Evolutionary conservation across 2,329 filamentous ascomycete genomes (phyloP), one percentile per base, ranked within the genome.

Genomic region (Alternaria incomplexa): DNA sequence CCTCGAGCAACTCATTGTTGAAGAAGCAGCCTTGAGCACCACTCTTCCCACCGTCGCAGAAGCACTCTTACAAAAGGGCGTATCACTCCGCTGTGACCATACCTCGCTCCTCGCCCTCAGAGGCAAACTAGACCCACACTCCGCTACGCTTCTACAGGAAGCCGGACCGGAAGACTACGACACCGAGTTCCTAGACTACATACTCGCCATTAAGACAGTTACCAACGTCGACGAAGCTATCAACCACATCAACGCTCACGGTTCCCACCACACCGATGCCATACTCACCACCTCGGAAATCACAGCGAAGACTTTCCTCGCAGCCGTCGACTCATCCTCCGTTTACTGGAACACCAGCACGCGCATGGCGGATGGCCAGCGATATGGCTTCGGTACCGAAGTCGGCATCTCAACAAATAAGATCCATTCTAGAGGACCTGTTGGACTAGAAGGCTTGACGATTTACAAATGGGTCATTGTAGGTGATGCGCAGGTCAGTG

Each of bases 351-450:
- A 99, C 79, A 92, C 93, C 8, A 96, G 93, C 23, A 97, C 93
- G 9, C 88, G 96, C 54, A 95, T 99, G 82, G 93, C 94, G 6
- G 96, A 99, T 79, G 96, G 96, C 8, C 97, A 97, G 91, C 87
- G 96, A 45, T 98, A 96, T 79, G 96, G 96, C 8, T 99, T 99
- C 81, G 96, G 96, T 51, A 98, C 96, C 0, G 96, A 99, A 82
- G 96, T 99, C 23, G 96, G 96, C 58, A 98, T 99, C 81, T 96
- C 92, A 83, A 99, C 96, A 53, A 99, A 97, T 85, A 99, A 98
- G 85, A 97, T 99, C 67, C 96, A 99, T 79, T 92, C 93, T 1
- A 86, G 96, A 54, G 96, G 96, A 0, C 96, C 96, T 0, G 96
- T 99, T 6, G 96, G 96, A 1, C 83, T 99, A 56, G 96, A 98